A percentile compares a stretch with the other conserved stretches of the same genome.
Conservation (phyloP, 352 stramenopile genomes). For the Saprolegnia parasitica region DNA sequence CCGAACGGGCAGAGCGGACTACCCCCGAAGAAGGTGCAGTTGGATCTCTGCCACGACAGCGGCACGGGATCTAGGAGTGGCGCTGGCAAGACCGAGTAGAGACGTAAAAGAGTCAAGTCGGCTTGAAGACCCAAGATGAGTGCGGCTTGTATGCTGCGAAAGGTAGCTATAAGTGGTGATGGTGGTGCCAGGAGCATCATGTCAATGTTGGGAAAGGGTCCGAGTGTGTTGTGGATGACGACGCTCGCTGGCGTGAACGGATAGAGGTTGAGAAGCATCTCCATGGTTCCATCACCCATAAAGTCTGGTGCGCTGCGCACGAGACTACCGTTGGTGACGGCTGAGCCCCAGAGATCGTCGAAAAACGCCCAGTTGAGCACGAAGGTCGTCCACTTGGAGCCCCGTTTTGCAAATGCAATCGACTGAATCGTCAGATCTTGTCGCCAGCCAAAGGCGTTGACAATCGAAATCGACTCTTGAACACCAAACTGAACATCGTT, state of each 20-base stretch:
- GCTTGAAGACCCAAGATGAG: neutral
- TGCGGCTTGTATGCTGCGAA: neutral
- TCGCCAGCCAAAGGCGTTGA: neutral
- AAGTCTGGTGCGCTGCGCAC: neutral
- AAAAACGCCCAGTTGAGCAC: constrained; percentile 6
- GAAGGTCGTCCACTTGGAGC: neutral
- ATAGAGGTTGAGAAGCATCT: constrained; percentile 1
- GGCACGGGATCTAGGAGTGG: neutral
- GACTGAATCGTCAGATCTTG: neutral
- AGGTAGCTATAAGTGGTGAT: neutral
- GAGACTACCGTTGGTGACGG: constrained; percentile 1
- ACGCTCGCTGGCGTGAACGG: neutral
- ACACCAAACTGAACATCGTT: neutral
- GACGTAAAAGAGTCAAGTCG: neutral
- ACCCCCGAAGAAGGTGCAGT: constrained; percentile 1
- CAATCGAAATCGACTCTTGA: constrained; percentile 2
- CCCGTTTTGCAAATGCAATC: neutral
- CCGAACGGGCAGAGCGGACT: neutral
- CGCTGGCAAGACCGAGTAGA: neutral
- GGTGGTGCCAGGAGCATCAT: neutral
- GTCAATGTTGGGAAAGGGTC: neutral
- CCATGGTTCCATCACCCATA: neutral
- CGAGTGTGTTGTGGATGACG: neutral
- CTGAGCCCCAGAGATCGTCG: neutral
- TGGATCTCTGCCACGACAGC: neutral